Evolutionary conservation across 2,329 filamentous ascomycete genomes (phyloP).

Genomic region (Fusarium graminum): DNA sequence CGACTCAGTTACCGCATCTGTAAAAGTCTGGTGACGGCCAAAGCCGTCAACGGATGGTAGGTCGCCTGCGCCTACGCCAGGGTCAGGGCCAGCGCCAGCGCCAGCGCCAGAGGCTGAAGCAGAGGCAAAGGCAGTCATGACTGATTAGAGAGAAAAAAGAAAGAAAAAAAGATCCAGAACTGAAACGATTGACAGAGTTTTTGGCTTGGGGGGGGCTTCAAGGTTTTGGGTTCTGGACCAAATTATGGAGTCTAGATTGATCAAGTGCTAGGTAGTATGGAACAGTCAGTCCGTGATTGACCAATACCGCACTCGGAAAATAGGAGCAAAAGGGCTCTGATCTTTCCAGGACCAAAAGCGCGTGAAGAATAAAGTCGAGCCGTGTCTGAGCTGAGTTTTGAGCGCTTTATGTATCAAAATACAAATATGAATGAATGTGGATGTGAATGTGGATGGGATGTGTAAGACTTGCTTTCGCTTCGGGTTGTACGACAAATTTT

Average conservation of each 20-base stretch:
- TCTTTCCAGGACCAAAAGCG: conserved; percentile 1
- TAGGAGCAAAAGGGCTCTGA: conserved; percentile 1
- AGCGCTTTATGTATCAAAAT: too few relatives aligned
- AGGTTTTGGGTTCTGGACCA: conserved; percentile 24
- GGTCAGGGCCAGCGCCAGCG: not conserved
- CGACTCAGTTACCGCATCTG: conserved; percentile 7
- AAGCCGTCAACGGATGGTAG: conserved; percentile 36
- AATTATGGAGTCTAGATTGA: conserved; percentile 11
- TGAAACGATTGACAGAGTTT: conserved; percentile 25
- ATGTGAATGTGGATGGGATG: conserved; percentile 3
- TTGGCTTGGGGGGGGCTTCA: conserved; percentile 27
- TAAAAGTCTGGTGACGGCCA: conserved; percentile 31
- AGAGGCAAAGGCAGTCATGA: conserved; percentile 26
- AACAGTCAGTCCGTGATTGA: not conserved
- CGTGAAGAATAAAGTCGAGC: not conserved
- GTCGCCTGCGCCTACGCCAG: conserved; percentile 13
- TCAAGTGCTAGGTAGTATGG: conserved; percentile 1
- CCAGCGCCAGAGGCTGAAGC: conserved; percentile 11
- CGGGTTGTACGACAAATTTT: conserved; percentile 33
- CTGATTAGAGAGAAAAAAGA: too few relatives aligned
- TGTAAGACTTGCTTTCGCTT: not conserved
- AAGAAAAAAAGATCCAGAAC: conserved; percentile 18
- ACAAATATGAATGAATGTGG: conserved; percentile 1
- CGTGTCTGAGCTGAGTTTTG: not conserved
- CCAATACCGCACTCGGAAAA: conserved; percentile 12